Evolutionary conservation across 2,329 filamentous ascomycete species (phyloP), one percentile per base, ranked within the genome.

Genomic region (Bipolaris cookei): DNA sequence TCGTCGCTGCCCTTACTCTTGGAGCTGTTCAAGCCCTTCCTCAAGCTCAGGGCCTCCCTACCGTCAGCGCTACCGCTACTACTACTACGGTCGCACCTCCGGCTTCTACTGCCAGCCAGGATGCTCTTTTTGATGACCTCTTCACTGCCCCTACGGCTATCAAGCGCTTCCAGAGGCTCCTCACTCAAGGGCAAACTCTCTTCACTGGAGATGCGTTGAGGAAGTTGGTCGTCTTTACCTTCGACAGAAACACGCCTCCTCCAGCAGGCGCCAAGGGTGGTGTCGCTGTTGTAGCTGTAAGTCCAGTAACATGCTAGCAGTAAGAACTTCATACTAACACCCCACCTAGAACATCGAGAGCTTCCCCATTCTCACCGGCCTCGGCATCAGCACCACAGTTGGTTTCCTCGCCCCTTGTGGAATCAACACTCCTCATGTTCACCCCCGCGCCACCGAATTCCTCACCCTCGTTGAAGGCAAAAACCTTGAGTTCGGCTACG

Each of bases 211-310:
- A 74, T 2, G 68, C 64, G 4, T 62, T 79, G 25, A 66, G 64
- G 44, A 64, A 68, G 11, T 42, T 67, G 69, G 85, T 89, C 77
- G 90, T 88, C 72, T 92, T 91, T 82, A 82, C 82, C 71, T 81
- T 83, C 65, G 74, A 85, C 61, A 69, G 75, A 60, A 69, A 75
- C 58, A 79, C 79, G 16, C 57, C 60, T 14, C 76, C 79, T 10
- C 58, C 73, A 8, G 35, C 76, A 13, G 78, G 84, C 49, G 87
- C 83, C 62, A 89, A 90, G 74, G 88, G 70, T 42, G 70, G 69
- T 14, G 64, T 61, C 14, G 61, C 62, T n/a, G 69, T 70, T 39
- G 46, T 67, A 46, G 71, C 71, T 14, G 64, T 70, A 54, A 56
- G 62, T 58, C 13, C 14, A 4, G 30, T n/a, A 7, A n/a, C 8